These are phyloP conservation scores for Sodiomyces alkalinus DNA, from an alignment of 2,329 filamentous ascomycete species.

Conservation along the genomic window DNA sequence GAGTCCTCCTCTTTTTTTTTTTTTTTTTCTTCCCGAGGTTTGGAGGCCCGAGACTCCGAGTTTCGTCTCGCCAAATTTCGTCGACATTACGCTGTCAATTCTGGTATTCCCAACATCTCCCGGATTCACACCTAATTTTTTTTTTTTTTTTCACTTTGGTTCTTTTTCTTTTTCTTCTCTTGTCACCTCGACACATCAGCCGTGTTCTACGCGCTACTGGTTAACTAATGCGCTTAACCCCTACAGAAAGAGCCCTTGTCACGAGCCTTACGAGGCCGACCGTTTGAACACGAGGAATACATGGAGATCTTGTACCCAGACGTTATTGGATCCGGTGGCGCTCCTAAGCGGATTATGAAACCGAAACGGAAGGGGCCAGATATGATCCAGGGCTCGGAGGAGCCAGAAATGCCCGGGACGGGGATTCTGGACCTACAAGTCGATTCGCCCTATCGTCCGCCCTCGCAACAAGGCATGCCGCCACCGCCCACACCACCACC, in stretches of 20 bases:
- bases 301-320: conserved; percentile 47
- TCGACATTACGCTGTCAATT: no score
- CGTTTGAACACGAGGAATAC: conserved; percentile 45
- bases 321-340: conserved; percentile 42
- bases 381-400: conserved; percentile 23
- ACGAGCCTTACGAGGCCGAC: conserved; percentile 37
- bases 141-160: conserved; percentile 3
- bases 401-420: conserved; percentile 32
- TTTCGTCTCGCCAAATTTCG: no score
- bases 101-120: no score
- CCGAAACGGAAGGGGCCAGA: conserved; percentile 34
- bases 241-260: conserved; percentile 41
- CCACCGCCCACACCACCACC: conserved; percentile 10
- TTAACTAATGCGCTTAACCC: background rate
- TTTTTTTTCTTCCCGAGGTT: no score
- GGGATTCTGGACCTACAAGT: conserved; percentile 28
- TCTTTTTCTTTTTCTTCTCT: background rate
- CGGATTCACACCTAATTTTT: background rate
- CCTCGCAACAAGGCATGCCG: conserved; percentile 8
- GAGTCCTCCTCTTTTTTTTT: conserved; percentile 10
- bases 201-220: no score
- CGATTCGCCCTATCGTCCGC: conserved; percentile 14
- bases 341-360: conserved; percentile 43
- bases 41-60: no score
- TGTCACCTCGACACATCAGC: conserved; percentile 2